Percentiles rank a stretch among this genome's conserved stretches.
phyloP scores from a whole-genome alignment of 1,139 yeast species.

The Yamadazyma triangularis region DNA sequence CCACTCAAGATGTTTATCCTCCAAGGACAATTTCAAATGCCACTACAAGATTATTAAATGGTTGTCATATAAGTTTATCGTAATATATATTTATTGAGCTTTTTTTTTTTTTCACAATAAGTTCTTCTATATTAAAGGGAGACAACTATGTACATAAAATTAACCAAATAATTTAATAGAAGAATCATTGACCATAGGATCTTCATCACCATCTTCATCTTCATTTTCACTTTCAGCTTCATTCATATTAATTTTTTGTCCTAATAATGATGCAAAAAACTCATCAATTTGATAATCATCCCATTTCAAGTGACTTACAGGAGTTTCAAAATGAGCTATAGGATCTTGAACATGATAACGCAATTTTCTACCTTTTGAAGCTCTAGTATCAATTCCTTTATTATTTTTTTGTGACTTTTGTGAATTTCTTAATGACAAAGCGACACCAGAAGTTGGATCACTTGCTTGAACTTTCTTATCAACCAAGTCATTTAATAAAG shows the following conservation, averaged over 20 bases:
- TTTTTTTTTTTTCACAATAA: too few species aligned
- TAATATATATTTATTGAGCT: too few species aligned
- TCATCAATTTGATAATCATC: slow-evolving; percentile 89
- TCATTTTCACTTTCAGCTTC: slow-evolving; percentile 28
- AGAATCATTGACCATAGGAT: slow-evolving; percentile 8
- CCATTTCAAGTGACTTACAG: slow-evolving; percentile 58
- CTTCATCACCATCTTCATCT: slow-evolving; percentile 40
- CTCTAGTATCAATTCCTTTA: slow-evolving; percentile 83
- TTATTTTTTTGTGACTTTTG: slow-evolving; percentile 65
- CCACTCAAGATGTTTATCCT: slow-evolving; percentile 19
- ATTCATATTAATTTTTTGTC: slow-evolving; percentile 73
- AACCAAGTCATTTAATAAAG: slow-evolving; percentile 81
- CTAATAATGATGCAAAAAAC: slow-evolving; percentile 82
- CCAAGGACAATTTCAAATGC: slow-evolving; percentile 31
- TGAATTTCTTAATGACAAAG: slow-evolving; percentile 51
- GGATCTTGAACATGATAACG: slow-evolving; percentile 85
- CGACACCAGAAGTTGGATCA: slow-evolving; percentile 36
- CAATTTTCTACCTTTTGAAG: slow-evolving; percentile 91
- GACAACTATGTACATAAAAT: too few species aligned
- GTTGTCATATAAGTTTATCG: slow-evolving; percentile 7
- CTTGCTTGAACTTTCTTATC: slow-evolving; percentile 62
- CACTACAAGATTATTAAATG: slow-evolving; percentile 26
- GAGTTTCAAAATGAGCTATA: slow-evolving; percentile 85
- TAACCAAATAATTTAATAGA: slow-evolving; percentile 53
- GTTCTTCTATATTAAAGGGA: too few species aligned